Base-by-base conservation (phyloP, 345 rosid genomes). In the Melaleuca alternifolia region DNA sequence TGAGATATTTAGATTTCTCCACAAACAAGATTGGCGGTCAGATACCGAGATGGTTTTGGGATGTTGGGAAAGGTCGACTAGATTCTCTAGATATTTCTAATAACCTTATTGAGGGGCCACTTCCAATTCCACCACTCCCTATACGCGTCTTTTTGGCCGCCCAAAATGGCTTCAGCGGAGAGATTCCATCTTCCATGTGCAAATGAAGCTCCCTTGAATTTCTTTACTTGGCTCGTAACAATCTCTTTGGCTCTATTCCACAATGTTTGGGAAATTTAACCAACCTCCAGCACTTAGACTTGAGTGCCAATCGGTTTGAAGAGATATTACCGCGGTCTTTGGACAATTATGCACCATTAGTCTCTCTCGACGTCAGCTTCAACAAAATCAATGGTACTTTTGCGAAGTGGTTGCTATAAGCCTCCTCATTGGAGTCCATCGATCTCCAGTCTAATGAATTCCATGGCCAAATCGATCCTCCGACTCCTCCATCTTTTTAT, bases 181-280 rank as follows among this genome's bases (percentile, higher is more conserved):
- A 85, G 37, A 59, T 91, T n/a, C 85, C 89, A 0, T 50, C 50
- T 41, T 37, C 11, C 20, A 20, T 89, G 14, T 89, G 90, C 84
- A 54, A 82, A 75, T 2, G 16, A 15, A 86, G 75, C 23, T 52
- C 56, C 8, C 77, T 89, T n/a, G 1, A 16, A 76, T n/a, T n/a
- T n/a, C n/a, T n/a, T n/a, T n/a, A n/a, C n/a, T n/a, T n/a, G n/a
- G n/a, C n/a, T n/a, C n/a, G n/a, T n/a, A n/a, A n/a, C n/a, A n/a
- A n/a, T n/a, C n/a, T n/a, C n/a, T n/a, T n/a, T n/a, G 90, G 92
- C 4, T 87, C 10, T 30, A 88, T 88, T 54, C 91, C 85, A 54
- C 12, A 75, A 13, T 86, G 84, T 61, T 59, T 86, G 54, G 79
- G 85, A 46, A 84, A 88, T 83, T 88, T 88, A 46, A 71, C 88